Base-by-base conservation (phyloP, 805 yeast genomes). In the Brettanomyces custersianus region DNA sequence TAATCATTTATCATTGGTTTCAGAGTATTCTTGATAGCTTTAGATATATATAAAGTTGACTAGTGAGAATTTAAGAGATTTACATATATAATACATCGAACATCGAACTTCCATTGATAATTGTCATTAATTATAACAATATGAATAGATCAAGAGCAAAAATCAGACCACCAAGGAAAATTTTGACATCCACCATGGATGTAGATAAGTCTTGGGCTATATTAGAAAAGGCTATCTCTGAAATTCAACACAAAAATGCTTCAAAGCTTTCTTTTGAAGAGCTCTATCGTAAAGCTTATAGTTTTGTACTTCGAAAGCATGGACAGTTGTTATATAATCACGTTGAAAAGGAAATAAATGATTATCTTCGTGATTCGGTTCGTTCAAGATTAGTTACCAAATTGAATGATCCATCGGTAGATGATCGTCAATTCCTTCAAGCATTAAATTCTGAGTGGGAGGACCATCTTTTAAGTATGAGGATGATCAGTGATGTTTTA, bases 231-330 rank as follows among this genome's bases (percentile, higher is more conserved):
- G 95, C 95, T 16, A 78, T 87, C 24, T 58, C 52, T 12, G 81
- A 80, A 46, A 87, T 88, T 37, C 81, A 77, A 49, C 65, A 68
- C 29, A 77, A 82, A 46, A 74, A 81, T 49, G 87, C 87, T 6
- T 72, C 83, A 4, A 70, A 72, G 38, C 61, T 87, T 20, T 81
- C 92, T 1, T 87, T 84, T 51, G 95, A 87, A 48, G 84, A 79
- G 45, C 65, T 87, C 0, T 88, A 88, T 54, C 62, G 94, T 35
- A 75, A 77, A 19, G 83, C 94, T 0, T 87, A 87, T 53, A 74
- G 77, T 22, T 49, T 86, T 32, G 95, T 86, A 2, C 58, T 86
- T 21, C 63, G 80, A 38, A 84, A 80, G 46, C 68, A 65, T 42
- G 92, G 92, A 7, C 74, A 68, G 27, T 63, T 63, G 46, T 58